Percentiles rank a stretch among this genome's conserved stretches.
These are phyloP conservation scores for Fusarium pseudograminearum DNA, from an alignment of 2,329 filamentous ascomycete genomes.

Conservation along the genomic window DNA sequence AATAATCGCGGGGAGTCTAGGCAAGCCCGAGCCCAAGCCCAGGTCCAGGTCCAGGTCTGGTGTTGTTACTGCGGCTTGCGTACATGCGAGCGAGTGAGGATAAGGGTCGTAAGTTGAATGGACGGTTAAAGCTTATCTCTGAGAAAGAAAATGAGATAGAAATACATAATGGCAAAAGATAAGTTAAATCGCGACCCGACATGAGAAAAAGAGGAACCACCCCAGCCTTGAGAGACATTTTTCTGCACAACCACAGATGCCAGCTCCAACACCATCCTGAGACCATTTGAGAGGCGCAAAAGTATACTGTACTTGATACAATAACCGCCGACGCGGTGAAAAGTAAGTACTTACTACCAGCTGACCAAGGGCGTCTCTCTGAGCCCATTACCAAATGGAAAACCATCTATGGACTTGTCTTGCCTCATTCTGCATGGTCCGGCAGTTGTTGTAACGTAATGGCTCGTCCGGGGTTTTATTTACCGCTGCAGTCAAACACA, in stretches of 20 bases:
- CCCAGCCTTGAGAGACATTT: conserved; percentile 35
- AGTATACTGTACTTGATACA: conserved; percentile 18
- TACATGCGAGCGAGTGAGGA: conserved; percentile 36
- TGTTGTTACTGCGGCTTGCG: conserved; percentile 11
- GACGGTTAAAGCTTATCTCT: conserved; percentile 50
- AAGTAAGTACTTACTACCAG: conserved; percentile 33
- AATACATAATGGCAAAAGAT: conserved; percentile 57
- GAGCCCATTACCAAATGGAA: conserved; percentile 50
- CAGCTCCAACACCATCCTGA: conserved; percentile 32
- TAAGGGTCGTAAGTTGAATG: conserved; percentile 26
- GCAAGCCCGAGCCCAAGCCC: not conserved
- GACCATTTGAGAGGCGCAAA: not conserved
- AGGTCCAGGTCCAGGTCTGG: conserved; percentile 9
- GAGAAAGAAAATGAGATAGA: conserved; percentile 50
- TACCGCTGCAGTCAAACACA: conserved; percentile 31
- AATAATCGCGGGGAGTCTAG: conserved; percentile 12
- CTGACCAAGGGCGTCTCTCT: conserved; percentile 41
- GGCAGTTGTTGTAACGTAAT: conserved; percentile 50
- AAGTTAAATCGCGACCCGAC: conserved; percentile 33
- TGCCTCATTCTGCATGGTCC: conserved; percentile 50
- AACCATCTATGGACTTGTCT: conserved; percentile 40
- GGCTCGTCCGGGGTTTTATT: conserved; percentile 42
- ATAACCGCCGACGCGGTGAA: rapidly evolving
- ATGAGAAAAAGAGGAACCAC: conserved; percentile 36
- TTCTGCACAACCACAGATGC: conserved; percentile 31